Base-by-base conservation (phyloP, 2,329 filamentous ascomycete species). In the Phyllosticta citribraziliensis region DNA sequence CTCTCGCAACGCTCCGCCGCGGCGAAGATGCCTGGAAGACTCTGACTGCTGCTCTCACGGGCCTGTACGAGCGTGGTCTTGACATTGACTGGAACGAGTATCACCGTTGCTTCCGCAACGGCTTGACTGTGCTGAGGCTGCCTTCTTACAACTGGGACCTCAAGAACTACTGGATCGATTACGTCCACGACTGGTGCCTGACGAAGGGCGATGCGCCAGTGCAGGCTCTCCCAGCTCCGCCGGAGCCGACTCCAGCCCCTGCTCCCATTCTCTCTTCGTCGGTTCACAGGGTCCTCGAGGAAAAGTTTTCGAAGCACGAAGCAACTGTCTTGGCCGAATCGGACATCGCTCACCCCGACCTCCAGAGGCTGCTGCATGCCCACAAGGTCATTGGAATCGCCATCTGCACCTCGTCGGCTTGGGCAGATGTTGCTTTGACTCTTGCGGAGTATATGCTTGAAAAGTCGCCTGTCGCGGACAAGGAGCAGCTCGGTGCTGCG, bases 31-130 rank as follows among this genome's bases (percentile, higher is more conserved):
- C 62, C 40, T 66, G 62, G 62, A 54, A n/a, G 24, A 61, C 80
- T 0, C 68, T 87, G 2, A 72, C 77, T 2, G 65, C 69, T 4
- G 80, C 71, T 56, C 69, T 84, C 40, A 75, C 75, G 58, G 72
- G 76, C 0, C 72, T 88, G 0, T 79, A 88, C 68, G 69, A 69
- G 1, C 75, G 73, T 1, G 86, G 85, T 0, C 65, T 85, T 1
- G 72, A 77, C 5, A 72, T 89, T 22, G 74, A 83, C 65, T 89
- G 85, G 84, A 78, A 79, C 55, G 84, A 85, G 68, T 85, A 81
- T 65, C 81, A 85, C 67, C 71, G 76, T 3, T 75, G 78, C 25
- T 83, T 81, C 64, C 73, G 78, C 62, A 63, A 67, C 1, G 70
- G 70, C 1, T 74, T 80, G 20, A 70, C 74, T 0, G 70, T 86